Evolutionary conservation across 441 rosid genomes (phyloP).

Genomic region (Eruca vesicaria): DNA sequence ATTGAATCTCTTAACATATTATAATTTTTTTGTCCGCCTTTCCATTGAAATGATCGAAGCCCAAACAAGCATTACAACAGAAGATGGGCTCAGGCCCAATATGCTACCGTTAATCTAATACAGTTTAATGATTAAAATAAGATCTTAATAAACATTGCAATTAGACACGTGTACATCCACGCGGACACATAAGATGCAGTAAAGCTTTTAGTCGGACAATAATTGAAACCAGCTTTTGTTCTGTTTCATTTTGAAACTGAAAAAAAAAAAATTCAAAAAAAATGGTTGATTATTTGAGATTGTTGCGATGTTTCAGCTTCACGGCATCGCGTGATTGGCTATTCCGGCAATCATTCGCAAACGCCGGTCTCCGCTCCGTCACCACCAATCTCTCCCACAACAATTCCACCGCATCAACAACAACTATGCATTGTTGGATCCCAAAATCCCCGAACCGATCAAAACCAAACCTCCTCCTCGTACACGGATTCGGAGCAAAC

Average conservation of each 20-base stretch:
- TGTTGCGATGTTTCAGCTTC: conserved; percentile 68
- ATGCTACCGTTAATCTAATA: neutral
- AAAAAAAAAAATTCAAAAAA: neutral
- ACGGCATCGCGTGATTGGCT: conserved; percentile 73
- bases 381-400: conserved; percentile 50
- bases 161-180: neutral
- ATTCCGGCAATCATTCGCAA: conserved; percentile 56
- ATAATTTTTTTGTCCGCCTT: neutral
- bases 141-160: neutral
- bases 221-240: neutral
- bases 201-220: too few species aligned
- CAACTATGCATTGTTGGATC: conserved; percentile 63
- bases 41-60: neutral
- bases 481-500: conserved; percentile 75
- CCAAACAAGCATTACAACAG: neutral
- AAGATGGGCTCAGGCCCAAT: neutral
- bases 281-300: conserved; percentile 30
- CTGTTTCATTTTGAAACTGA: neutral
- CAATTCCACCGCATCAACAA: conserved; percentile 35
- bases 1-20: neutral
- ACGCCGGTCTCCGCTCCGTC: conserved; percentile 59
- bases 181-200: neutral
- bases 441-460: conserved; percentile 42
- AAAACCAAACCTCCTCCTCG: conserved; percentile 59
- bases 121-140: neutral